Evolutionary conservation across 73 alveolate genomes (phyloP), one percentile per base, ranked within the genome.

Genomic region (Stentor roeselii): DNA sequence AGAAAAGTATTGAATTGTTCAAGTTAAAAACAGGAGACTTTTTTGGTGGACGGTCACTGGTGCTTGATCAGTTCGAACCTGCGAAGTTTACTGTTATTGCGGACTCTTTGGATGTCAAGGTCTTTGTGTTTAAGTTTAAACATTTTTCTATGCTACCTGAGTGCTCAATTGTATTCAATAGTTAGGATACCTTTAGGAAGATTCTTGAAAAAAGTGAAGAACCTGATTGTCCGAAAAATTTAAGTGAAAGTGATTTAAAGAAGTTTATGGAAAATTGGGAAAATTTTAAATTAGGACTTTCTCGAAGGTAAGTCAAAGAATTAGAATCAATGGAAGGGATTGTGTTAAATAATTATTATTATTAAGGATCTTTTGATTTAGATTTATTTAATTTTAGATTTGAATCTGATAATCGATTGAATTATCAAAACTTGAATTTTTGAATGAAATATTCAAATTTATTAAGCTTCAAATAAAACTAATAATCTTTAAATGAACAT

Each of bases 31-130:
- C 37, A 14, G 82, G 82, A 61, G 82, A 61, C 27, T 61, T 61
- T 61, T 61, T 61, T 61, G 82, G 82, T 11, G 11, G 82, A 11
- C 6, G 82, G 42, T 6, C 67, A 50, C 6, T 50, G 6, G 6
- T 50, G 21, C 21, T 21, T 50, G 67, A 50, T 11, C 6, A 6
- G 21, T 6, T 21, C 21, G 21, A 34, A 31, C 75, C 60, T 36
- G 60, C 84, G n/a, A 39, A 39, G 39, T 76, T 76, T 76, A 39
- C 82, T 27, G 84, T 76, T 21, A 67, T 76, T 34, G 42, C 84
- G 34, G 84, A 76, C 6, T 37, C 82, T 27, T 30, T 14, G 6
- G 74, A 41, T 21, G 84, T 76, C n/a, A 41, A 76, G 39, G 60
- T 37, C 3, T 76, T 76, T 2, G 39, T 76, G 14, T 39, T 76